These are phyloP conservation scores for Penicillium sp. DNA, from an alignment of 2,329 filamentous ascomycete species.

Conservation along the genomic window DNA sequence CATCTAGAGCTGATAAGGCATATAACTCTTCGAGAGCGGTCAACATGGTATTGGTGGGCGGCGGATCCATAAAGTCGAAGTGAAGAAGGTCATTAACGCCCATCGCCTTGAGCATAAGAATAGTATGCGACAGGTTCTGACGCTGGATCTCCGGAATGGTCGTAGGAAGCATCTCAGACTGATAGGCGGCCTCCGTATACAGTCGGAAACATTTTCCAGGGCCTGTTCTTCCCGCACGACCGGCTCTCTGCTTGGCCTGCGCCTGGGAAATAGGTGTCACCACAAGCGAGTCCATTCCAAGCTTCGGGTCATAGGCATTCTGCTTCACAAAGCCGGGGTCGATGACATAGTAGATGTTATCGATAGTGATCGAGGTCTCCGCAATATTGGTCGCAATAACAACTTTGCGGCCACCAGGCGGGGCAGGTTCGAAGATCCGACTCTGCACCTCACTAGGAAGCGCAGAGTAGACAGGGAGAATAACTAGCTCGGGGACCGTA, in stretches of 20 bases:
- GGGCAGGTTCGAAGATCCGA: conserved; percentile 88
- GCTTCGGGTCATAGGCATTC: conserved; percentile 92
- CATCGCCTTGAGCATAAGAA: conserved; percentile 98
- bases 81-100: conserved; percentile 96
- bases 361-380: conserved; percentile 95
- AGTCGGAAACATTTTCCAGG: conserved; percentile 94
- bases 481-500: conserved; percentile 83
- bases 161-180: conserved; percentile 94
- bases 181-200: conserved; percentile 92
- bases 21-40: conserved; percentile 94
- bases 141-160: conserved; percentile 95
- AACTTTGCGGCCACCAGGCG: conserved; percentile 80
- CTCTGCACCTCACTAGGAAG: conserved; percentile 91
- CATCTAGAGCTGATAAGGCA: conserved; percentile 82
- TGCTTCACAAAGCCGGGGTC: conserved; percentile 98
- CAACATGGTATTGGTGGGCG: conserved; percentile 95
- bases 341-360: conserved; percentile 95
- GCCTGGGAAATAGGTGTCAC: conserved; percentile 96
- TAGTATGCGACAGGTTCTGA: conserved; percentile 86
- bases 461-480: conserved; percentile 93
- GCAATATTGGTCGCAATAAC: conserved; percentile 98
- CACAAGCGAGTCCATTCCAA: conserved; percentile 94
- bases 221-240: conserved; percentile 86
- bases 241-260: conserved; percentile 89
- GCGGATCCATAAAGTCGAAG: conserved; percentile 99